A percentile compares a stretch with the other conserved stretches of the same genome.
phyloP scores from a whole-genome alignment of 495 filamentous ascomycete genomes.

The Hamigera avellanea region DNA sequence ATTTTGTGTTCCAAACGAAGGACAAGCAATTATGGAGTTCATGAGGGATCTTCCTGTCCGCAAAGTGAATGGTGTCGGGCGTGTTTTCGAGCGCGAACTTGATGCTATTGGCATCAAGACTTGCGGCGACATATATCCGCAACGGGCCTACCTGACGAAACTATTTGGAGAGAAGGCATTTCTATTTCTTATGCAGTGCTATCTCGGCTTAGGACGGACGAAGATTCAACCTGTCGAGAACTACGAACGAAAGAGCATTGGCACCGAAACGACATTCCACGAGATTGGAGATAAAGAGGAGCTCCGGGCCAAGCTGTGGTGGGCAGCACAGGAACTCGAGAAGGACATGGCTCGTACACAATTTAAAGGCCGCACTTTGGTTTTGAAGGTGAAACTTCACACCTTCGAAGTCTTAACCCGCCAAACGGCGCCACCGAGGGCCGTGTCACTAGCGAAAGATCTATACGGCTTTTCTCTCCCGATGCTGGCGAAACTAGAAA shows the following conservation, averaged over 20 bases:
- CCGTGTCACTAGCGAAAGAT: constrained; percentile 64
- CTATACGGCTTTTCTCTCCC: constrained; percentile 72
- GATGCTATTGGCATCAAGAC: constrained; percentile 77
- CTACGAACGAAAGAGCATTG: constrained; percentile 86
- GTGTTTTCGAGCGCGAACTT: constrained; percentile 89
- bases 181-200: constrained; percentile 71
- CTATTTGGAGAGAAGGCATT: constrained; percentile 90
- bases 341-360: constrained; percentile 69
- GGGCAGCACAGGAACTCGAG: constrained; percentile 77
- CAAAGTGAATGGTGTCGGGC: constrained; percentile 87
- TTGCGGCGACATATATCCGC: constrained; percentile 77
- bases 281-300: constrained; percentile 60
- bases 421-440: constrained; percentile 62
- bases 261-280: constrained; percentile 85
- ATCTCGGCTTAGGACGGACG: constrained; percentile 84
- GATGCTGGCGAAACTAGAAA: constrained; percentile 76
- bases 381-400: constrained; percentile 87
- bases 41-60: constrained; percentile 73
- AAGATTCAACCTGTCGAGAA: constrained; percentile 77
- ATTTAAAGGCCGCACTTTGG: constrained; percentile 81
- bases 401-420: constrained; percentile 85
- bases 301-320: constrained; percentile 65
- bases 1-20: constrained; percentile 59
- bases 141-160: constrained; percentile 57
- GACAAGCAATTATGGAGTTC: constrained; percentile 66